Conservation (phyloP, 345 rosid genomes). For the Murraya koenigii region DNA sequence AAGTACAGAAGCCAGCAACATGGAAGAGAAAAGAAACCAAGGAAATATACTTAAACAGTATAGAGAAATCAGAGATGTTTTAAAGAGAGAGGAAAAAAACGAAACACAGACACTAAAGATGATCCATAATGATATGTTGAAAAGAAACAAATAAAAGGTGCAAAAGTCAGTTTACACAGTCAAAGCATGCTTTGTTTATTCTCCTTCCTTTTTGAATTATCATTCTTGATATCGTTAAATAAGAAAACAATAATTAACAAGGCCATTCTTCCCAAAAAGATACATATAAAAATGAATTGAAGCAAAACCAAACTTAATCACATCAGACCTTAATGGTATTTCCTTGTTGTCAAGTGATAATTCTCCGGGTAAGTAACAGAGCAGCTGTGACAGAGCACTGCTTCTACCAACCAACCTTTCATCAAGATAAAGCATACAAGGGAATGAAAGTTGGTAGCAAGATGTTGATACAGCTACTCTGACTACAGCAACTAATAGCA, state of each 20-base stretch:
- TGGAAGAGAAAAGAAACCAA: neutral
- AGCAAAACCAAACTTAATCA: constrained; percentile 5
- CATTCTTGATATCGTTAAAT: neutral
- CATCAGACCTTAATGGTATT: constrained; percentile 57
- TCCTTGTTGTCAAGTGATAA: constrained; percentile 32
- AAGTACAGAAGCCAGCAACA: neutral
- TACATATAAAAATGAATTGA: neutral
- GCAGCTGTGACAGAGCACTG: constrained; percentile 38
- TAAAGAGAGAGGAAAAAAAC: neutral
- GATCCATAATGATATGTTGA: neutral
- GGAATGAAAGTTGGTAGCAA: constrained; percentile 23
- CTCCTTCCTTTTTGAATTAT: neutral
- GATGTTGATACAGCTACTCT: constrained; percentile 51
- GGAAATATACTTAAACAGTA: neutral
- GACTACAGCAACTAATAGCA: constrained; percentile 47
- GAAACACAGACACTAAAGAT: neutral
- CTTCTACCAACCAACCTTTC: constrained; percentile 24
- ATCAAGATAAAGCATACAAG: constrained; percentile 13
- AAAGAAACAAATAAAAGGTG: neutral
- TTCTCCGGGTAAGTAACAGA: constrained; percentile 40
- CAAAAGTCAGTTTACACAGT: neutral
- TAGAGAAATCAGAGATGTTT: neutral
- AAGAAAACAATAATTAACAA: neutral
- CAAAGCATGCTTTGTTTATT: neutral
- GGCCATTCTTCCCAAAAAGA: neutral